phyloP scores from a whole-genome alignment of 2,329 filamentous ascomycete species.

The Apiospora malaysiana region DNA sequence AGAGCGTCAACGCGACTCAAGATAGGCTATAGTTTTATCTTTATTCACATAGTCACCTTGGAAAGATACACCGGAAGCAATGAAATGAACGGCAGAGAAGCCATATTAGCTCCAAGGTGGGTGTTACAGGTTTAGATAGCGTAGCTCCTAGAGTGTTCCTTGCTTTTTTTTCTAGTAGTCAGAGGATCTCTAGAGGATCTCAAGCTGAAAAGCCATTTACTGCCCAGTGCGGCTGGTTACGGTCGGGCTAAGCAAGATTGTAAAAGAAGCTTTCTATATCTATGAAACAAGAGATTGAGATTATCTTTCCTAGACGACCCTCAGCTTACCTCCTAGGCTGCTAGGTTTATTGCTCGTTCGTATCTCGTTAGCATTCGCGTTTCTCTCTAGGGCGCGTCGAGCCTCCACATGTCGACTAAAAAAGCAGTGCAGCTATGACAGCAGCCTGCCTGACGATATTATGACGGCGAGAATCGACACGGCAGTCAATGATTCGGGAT shows the following conservation, averaged over 20 bases:
- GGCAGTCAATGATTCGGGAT: neutral
- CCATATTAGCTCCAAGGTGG: neutral
- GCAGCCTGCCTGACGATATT: neutral
- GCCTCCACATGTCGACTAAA: neutral
- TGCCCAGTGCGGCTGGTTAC: neutral
- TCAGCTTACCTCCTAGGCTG: neutral
- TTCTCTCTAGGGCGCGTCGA: neutral
- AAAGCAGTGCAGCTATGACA: neutral
- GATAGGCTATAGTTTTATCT: neutral
- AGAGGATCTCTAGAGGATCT: slow-evolving; percentile 21
- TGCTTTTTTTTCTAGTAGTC: neutral
- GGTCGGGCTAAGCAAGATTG: neutral
- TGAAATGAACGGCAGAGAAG: neutral
- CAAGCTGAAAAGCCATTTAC: neutral
- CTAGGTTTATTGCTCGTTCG: neutral
- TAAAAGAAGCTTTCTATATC: neutral
- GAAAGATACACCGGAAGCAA: neutral
- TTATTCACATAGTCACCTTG: neutral
- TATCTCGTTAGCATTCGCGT: neutral
- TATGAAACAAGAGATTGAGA: neutral
- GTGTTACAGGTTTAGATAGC: neutral
- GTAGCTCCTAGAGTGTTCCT: neutral
- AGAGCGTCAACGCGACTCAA: neutral
- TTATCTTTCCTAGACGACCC: neutral
- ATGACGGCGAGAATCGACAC: neutral